Evolutionary conservation across 2,329 filamentous ascomycete species (phyloP).

Genomic region (Colletotrichum sp.): DNA sequence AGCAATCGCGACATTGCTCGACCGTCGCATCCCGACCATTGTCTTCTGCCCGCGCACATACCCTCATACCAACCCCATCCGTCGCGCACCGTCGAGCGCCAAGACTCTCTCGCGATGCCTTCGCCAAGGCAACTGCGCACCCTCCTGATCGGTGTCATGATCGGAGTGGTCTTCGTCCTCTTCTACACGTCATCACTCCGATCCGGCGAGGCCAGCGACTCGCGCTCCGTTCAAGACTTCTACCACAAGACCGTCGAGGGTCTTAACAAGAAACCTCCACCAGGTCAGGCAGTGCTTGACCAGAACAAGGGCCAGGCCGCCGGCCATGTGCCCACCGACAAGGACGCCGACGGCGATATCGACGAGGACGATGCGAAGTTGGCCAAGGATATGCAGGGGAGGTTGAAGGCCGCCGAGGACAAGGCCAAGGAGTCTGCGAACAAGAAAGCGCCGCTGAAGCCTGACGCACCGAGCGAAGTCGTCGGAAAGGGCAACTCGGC

Average conservation of each 20-base stretch:
- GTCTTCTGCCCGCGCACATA: neutral
- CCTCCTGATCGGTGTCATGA: slow-evolving; percentile 67
- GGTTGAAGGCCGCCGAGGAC: slow-evolving; percentile 72
- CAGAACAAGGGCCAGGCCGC: slow-evolving; percentile 41
- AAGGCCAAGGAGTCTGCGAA: slow-evolving; percentile 73
- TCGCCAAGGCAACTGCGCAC: slow-evolving; percentile 74
- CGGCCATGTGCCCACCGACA: slow-evolving; percentile 48
- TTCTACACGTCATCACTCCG: slow-evolving; percentile 73
- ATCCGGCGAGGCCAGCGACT: slow-evolving; percentile 52
- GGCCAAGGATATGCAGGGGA: slow-evolving; percentile 60
- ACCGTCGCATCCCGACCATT: neutral
- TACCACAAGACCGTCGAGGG: slow-evolving; percentile 65
- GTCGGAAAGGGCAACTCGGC: slow-evolving; percentile 65
- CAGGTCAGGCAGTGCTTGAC: slow-evolving; percentile 45
- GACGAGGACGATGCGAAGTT: slow-evolving; percentile 61
- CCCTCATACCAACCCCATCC: neutral
- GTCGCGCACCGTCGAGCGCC: neutral
- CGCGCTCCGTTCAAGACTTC: slow-evolving; percentile 55
- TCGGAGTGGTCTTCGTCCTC: slow-evolving; percentile 70
- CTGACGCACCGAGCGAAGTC: slow-evolving; percentile 62
- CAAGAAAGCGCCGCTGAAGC: slow-evolving; percentile 66
- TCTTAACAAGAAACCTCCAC: slow-evolving; percentile 33
- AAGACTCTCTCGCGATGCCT: slow-evolving; percentile 56
- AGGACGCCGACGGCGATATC: slow-evolving; percentile 59
- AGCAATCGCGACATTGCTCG: neutral